A percentile compares a stretch with the other conserved stretches of the same genome.
Evolutionary conservation across 305 asterid genomes (phyloP).

Genomic region (Rubia tinctorum): DNA sequence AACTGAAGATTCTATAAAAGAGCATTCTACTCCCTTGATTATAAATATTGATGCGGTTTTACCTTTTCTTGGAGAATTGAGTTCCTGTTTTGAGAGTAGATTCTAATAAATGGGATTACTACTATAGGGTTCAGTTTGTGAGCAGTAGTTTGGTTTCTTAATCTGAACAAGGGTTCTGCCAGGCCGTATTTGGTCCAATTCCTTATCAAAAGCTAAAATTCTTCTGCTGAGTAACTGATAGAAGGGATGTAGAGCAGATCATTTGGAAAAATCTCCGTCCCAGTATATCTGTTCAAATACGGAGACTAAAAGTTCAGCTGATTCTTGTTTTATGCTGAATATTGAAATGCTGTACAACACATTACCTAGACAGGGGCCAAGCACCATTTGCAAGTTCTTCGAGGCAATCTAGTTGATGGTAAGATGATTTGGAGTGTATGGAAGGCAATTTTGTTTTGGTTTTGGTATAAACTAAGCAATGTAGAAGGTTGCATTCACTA

Average conservation of each 20-base stretch:
- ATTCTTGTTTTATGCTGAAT: not conserved
- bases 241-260: not conserved
- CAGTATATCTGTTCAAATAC: not conserved
- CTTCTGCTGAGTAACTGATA: no score
- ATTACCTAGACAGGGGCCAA: not conserved
- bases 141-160: not conserved
- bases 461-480: no score
- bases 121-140: not conserved
- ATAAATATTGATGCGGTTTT: no score
- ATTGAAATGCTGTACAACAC: not conserved
- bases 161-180: not conserved
- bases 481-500: not conserved
- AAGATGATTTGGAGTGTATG: not conserved
- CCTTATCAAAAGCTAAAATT: no score
- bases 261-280: not conserved
- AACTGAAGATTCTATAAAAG: no score
- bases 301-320: not conserved
- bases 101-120: no score
- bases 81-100: not conserved
- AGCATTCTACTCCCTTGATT: no score
- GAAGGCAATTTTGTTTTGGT: no score
- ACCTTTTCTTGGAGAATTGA: not conserved
- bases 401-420: not conserved
- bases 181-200: not conserved
- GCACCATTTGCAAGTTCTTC: not conserved